Evolutionary conservation across 352 stramenopile genomes (phyloP).

Genomic region (Globisporangium acanthophoron): DNA sequence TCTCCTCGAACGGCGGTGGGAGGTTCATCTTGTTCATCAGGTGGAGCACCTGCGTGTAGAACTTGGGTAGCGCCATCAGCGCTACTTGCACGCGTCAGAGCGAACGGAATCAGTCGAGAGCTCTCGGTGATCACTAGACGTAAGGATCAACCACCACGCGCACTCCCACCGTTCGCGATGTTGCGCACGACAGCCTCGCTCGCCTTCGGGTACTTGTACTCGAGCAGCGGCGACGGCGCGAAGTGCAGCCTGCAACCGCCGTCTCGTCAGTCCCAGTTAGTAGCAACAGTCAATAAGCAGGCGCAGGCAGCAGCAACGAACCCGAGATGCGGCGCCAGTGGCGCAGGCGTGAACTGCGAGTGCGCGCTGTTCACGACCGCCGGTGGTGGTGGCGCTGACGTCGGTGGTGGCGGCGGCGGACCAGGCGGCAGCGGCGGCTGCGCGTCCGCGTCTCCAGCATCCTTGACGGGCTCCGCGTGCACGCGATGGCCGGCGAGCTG

Average conservation of each 20-base stretch:
- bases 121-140: background rate
- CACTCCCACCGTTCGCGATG: conserved; percentile 73
- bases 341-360: conserved; percentile 24
- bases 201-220: conserved; percentile 86
- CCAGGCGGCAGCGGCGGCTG: conserved; percentile 27
- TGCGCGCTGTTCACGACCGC: background rate
- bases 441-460: conserved; percentile 2
- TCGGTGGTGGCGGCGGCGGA: conserved; percentile 19
- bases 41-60: conserved; percentile 89
- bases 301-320: conserved; percentile 11
- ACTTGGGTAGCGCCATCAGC: conserved; percentile 77
- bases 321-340: conserved; percentile 73
- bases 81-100: conserved; percentile 22
- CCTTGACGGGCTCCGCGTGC: conserved; percentile 8
- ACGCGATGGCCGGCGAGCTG: conserved; percentile 54
- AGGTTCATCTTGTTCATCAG: conserved; percentile 93
- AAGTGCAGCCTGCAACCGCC: conserved; percentile 60
- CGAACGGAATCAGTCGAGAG: too few relatives aligned
- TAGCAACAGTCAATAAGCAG: background rate
- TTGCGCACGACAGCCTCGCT: conserved; percentile 75
- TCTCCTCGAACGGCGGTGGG: conserved; percentile 65
- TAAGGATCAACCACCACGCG: background rate
- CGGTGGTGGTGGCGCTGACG: background rate
- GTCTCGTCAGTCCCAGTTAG: too few relatives aligned
- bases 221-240: conserved; percentile 70